Base-by-base conservation (phyloP, 164 flowering plant species). In the Buxus sempervirens region DNA sequence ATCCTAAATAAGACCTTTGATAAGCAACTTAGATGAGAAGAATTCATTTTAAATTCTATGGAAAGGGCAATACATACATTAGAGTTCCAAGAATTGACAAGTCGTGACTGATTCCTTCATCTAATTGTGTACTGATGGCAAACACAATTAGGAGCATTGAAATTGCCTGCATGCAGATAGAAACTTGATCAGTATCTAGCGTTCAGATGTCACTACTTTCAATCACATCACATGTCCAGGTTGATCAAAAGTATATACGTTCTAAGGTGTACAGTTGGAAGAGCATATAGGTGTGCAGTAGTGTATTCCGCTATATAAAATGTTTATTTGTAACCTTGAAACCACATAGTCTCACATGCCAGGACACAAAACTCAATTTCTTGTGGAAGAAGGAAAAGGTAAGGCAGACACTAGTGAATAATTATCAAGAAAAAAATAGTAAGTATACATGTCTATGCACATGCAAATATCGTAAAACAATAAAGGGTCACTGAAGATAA, bases 41-140 rank as follows among this genome's bases (percentile, higher is more conserved):
- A 10, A 45, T 45, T 45, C 12, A 16, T 62, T 51, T 23, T 15
- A 58, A 67, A 32, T 28, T 45, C 16, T 48, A 38, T 28, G 55
- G 32, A 55, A 16, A 9, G 32, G 70, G 59, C 27, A 64, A 62
- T 42, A 58, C 87, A 77, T 86, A 90, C 96, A 79, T 57, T 62
- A 87, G 55, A 53, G 86, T 90, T 71, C 96, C 96, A 0, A 88
- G 65, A 54, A 90, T 81, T 25, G 92, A 84, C 69, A 89, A 77
- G 79, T 73, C 80, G 81, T 79, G 81, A 69, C 83, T 58, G 38
- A 86, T 67, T 63, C 81, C 80, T 57, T 80, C 89, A 74, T 86
- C 85, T 28, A 82, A 24, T 21, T 87, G 83, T 64, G 81, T 80
- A 61, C 73, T 77, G 68, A 86, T 75, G 54, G 85, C 81, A 79